Evolutionary conservation across 148 eudicot species (phyloP).

Genomic region (Vaccinium corymbosum): DNA sequence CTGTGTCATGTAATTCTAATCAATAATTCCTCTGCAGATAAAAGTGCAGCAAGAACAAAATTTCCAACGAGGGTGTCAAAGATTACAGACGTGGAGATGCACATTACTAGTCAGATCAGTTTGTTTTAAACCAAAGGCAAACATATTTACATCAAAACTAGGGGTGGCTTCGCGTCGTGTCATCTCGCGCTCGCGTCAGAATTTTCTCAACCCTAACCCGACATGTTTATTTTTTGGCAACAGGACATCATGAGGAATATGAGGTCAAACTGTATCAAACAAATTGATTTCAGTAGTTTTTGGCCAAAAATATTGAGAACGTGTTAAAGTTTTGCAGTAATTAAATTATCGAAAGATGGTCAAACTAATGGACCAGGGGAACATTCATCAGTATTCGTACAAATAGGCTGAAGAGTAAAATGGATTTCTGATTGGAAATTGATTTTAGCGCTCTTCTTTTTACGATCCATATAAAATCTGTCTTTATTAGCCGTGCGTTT

Average conservation of each 20-base stretch:
- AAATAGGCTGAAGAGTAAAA: background rate
- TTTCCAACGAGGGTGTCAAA: background rate
- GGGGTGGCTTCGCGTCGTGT: background rate
- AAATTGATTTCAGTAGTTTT: background rate
- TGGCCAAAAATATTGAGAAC: background rate
- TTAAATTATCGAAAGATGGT: background rate
- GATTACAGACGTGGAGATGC: background rate
- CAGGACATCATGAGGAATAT: background rate
- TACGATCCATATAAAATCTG: too few relatives aligned
- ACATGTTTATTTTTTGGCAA: too few relatives aligned
- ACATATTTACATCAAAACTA: background rate
- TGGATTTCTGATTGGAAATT: background rate
- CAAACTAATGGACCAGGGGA: background rate
- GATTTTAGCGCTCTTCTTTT: too few relatives aligned
- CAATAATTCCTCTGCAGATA: background rate
- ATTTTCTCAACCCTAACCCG: too few relatives aligned
- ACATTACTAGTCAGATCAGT: background rate
- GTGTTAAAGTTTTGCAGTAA: background rate
- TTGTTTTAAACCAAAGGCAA: background rate
- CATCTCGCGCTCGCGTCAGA: too few relatives aligned
- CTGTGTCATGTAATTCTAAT: background rate
- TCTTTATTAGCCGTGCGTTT: too few relatives aligned
- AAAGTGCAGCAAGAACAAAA: background rate
- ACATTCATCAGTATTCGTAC: background rate
- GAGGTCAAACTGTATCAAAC: background rate